phyloP scores from a whole-genome alignment of 1,284 basidiomycete genomes.

The Irpex sp. region DNA sequence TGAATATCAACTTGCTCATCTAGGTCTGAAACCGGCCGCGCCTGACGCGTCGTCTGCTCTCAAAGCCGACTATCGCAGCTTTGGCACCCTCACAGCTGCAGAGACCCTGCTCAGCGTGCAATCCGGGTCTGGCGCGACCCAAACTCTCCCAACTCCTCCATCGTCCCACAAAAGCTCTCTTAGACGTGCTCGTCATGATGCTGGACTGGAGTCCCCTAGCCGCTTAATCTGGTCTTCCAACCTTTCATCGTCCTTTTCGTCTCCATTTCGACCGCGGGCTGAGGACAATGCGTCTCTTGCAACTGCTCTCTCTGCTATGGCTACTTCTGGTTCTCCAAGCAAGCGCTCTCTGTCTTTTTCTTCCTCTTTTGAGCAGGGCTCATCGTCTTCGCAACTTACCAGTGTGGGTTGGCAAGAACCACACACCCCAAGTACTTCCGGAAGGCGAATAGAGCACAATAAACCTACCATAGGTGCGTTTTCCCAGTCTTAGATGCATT shows the following conservation, averaged over 20 bases:
- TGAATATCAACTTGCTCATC: not conserved
- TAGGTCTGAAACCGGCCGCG: not conserved
- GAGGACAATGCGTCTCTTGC: not conserved
- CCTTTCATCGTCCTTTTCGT: not conserved
- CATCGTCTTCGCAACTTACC: not conserved
- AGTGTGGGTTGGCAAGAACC: not conserved
- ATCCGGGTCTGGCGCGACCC: not conserved
- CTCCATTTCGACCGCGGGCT: not conserved
- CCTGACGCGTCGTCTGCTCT: conserved; percentile 1
- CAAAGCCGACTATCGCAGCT: conserved; percentile 2
- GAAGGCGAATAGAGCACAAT: not conserved
- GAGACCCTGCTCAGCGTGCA: conserved; percentile 19
- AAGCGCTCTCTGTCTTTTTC: not conserved
- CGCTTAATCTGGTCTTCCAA: not conserved
- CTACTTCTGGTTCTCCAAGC: not conserved
- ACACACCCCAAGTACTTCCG: not conserved
- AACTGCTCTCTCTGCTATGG: not conserved
- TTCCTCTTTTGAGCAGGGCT: not conserved
- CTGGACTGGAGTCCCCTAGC: not conserved
- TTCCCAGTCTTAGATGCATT: not conserved
- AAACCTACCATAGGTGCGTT: not conserved
- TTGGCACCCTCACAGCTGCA: conserved; percentile 17
- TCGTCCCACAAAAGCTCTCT: not conserved
- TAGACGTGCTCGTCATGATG: not conserved
- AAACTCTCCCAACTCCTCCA: not conserved